Evolutionary conservation across 2,329 filamentous ascomycete genomes (phyloP).

Genomic region (Arthroderma sp.): DNA sequence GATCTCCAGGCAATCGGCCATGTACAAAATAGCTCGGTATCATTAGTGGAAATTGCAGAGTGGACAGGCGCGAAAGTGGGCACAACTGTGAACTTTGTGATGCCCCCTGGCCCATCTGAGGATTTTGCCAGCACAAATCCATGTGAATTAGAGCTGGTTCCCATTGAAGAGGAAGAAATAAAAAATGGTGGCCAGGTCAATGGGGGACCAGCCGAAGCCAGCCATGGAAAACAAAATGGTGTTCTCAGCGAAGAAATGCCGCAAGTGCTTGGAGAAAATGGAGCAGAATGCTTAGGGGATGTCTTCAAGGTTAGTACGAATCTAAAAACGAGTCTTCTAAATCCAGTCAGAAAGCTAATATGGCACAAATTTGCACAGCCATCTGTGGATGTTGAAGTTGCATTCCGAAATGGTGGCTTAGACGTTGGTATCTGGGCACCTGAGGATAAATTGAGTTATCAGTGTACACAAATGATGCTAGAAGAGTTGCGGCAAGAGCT

Average conservation of each 20-base stretch:
- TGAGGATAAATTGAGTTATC: constrained; percentile 14
- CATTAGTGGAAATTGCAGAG: constrained; percentile 54
- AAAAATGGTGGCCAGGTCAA: constrained; percentile 1
- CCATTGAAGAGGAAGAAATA: constrained; percentile 3
- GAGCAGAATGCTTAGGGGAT: constrained; percentile 2
- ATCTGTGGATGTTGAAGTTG: constrained; percentile 44
- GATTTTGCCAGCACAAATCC: not conserved
- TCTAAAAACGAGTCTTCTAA: not conserved
- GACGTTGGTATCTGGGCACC: constrained; percentile 40
- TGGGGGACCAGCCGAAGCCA: not conserved
- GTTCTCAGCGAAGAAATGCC: not conserved
- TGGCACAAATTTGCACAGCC: constrained; percentile 24
- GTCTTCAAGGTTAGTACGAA: constrained; percentile 12
- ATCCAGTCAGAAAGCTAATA: constrained; percentile 10
- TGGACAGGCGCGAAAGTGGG: constrained; percentile 65
- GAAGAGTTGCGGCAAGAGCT: constrained; percentile 12
- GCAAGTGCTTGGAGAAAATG: not conserved
- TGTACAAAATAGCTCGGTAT: constrained; percentile 43
- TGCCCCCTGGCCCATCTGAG: constrained; percentile 31
- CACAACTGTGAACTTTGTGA: constrained; percentile 72
- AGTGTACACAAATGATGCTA: constrained; percentile 9
- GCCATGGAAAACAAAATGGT: not conserved
- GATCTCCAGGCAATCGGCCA: constrained; percentile 53
- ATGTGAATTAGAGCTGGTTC: constrained; percentile 3
- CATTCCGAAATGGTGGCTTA: constrained; percentile 35